Percentiles rank a stretch among this genome's conserved stretches.
Conservation (phyloP, 352 stramenopile species). For the Pythium vanterpoolii region DNA sequence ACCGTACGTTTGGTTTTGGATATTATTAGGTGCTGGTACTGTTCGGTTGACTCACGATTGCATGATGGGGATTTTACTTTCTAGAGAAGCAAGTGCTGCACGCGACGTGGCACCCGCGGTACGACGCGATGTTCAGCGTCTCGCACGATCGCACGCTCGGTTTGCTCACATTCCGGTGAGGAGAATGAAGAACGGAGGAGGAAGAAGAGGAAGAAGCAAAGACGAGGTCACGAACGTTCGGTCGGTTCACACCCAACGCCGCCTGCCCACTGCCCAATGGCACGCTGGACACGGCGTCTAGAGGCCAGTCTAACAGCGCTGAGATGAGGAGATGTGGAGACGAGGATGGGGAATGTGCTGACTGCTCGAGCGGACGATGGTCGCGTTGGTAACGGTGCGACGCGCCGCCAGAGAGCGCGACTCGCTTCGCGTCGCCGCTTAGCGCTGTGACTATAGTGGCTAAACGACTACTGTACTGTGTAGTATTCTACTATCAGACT, state of each 20-base stretch:
- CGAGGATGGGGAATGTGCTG: not conserved
- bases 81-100: slow-evolving; percentile 82
- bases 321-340: not conserved
- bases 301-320: not conserved
- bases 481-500: not conserved
- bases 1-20: slow-evolving; percentile 43
- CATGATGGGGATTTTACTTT: slow-evolving; percentile 1
- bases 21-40: not conserved
- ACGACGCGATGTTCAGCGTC: slow-evolving; percentile 86
- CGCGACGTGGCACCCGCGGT: slow-evolving; percentile 77
- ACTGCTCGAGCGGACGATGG: not conserved
- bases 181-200: not conserved
- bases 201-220: slow-evolving; percentile 1
- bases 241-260: not conserved
- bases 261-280: too few species aligned
- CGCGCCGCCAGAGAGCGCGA: not conserved
- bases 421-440: not conserved
- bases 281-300: too few species aligned
- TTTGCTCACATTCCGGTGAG: slow-evolving; percentile 64
- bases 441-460: not conserved
- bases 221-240: not conserved
- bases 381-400: not conserved
- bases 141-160: slow-evolving; percentile 79
- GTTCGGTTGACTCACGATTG: slow-evolving; percentile 6
- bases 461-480: not conserved